phyloP scores from a whole-genome alignment of 345 rosid genomes.

The Clausena lansium region DNA sequence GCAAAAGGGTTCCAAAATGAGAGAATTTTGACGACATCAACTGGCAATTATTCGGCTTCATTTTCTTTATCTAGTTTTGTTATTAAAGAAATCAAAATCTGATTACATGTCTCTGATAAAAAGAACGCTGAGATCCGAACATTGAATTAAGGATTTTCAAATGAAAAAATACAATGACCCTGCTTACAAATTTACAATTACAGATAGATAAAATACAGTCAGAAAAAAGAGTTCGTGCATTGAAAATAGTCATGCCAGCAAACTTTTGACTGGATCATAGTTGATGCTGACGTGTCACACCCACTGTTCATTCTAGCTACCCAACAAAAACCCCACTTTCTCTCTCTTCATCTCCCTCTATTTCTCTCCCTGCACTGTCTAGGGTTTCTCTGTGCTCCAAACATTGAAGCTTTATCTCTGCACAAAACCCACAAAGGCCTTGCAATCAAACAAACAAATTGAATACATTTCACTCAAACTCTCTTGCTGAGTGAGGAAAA shows the following conservation, averaged over 20 bases:
- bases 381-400: slow-evolving; percentile 24
- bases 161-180: no score
- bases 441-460: background rate
- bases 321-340: slow-evolving; percentile 8
- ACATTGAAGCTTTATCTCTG: background rate
- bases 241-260: background rate
- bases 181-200: no score
- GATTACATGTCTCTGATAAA: no score
- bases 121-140: no score
- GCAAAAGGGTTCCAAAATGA: background rate
- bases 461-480: slow-evolving; percentile 8
- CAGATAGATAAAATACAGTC: no score
- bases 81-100: background rate
- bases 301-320: slow-evolving; percentile 2
- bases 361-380: background rate
- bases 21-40: background rate
- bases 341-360: background rate
- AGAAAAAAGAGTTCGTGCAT: background rate
- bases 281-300: slow-evolving; percentile 31
- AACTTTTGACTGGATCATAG: background rate
- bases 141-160: no score
- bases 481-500: background rate
- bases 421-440: background rate
- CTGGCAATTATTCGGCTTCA: background rate
- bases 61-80: no score